These are phyloP conservation scores for Mollisiaceae sp. DNA, from an alignment of 2,329 filamentous ascomycete species.

Conservation along the genomic window DNA sequence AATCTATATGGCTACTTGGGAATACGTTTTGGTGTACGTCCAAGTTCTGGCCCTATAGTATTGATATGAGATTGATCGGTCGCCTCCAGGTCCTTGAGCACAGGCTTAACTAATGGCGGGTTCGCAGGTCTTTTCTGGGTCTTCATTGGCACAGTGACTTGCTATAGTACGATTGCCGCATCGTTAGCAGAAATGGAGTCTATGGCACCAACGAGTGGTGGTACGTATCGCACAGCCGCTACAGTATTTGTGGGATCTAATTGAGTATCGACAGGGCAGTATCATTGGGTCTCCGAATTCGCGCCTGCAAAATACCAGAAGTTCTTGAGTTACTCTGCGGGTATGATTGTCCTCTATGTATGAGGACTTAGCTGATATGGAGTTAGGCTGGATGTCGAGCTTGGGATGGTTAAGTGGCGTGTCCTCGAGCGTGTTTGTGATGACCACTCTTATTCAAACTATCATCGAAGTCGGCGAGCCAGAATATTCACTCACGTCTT, in stretches of 20 bases:
- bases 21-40: constrained; percentile 47
- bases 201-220: constrained; percentile 37
- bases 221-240: constrained; percentile 8
- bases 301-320: constrained; percentile 54
- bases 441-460: constrained; percentile 52
- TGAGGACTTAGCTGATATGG: constrained; percentile 11
- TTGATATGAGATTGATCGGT: not conserved
- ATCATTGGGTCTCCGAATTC: constrained; percentile 63
- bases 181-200: constrained; percentile 39
- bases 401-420: constrained; percentile 52
- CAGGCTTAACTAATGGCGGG: constrained; percentile 39
- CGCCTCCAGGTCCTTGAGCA: constrained; percentile 37
- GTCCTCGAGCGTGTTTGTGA: constrained; percentile 49
- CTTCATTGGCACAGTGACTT: constrained; percentile 44
- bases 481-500: constrained; percentile 44
- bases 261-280: constrained; percentile 57
- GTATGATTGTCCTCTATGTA: constrained; percentile 26
- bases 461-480: constrained; percentile 44
- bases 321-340: constrained; percentile 58
- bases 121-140: constrained; percentile 48
- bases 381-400: constrained; percentile 51
- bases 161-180: constrained; percentile 37
- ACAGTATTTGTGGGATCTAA: constrained; percentile 43
- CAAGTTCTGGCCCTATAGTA: not conserved
- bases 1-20: constrained; percentile 52